These are phyloP conservation scores for Sedum album DNA, from an alignment of 164 flowering plant genomes.

Conservation along the genomic window DNA sequence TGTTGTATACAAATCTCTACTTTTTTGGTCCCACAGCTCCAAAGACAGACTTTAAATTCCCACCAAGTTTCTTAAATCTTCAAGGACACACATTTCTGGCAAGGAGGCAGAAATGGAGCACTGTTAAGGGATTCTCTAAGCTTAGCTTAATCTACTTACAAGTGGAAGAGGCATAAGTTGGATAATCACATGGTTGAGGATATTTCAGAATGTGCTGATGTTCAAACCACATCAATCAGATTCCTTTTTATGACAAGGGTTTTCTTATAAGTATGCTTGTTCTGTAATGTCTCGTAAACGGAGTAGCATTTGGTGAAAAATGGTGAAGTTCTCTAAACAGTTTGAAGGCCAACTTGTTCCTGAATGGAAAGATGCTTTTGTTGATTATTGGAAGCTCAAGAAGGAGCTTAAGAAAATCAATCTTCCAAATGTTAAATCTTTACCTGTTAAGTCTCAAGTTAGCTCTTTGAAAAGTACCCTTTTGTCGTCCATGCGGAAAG, in stretches of 20 bases:
- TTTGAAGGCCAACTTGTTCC: constrained; percentile 91
- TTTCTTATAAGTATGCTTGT: not conserved
- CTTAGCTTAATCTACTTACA: constrained; percentile 2
- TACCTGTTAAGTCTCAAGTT: constrained; percentile 18
- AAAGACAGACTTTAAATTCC: not conserved
- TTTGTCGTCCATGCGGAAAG: constrained; percentile 36
- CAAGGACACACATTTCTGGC: constrained; percentile 5
- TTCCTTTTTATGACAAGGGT: not conserved
- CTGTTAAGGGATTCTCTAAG: not conserved
- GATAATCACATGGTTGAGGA: constrained; percentile 2
- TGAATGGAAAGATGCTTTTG: constrained; percentile 98
- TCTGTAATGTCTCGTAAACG: not conserved
- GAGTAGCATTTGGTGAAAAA: constrained; percentile 14
- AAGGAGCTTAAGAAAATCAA: constrained; percentile 79
- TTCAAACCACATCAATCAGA: constrained; percentile 2
- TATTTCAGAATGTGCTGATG: constrained; percentile 7
- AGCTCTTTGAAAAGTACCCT: constrained; percentile 27
- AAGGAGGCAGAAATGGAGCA: not conserved
- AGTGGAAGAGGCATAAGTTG: constrained; percentile 5
- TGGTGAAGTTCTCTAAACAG: constrained; percentile 97
- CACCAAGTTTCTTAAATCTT: constrained; percentile 2
- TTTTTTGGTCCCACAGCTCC: constrained; percentile 2
- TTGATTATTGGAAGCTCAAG: constrained; percentile 84
- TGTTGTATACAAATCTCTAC: not conserved
- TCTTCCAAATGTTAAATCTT: constrained; percentile 21